Base-by-base conservation (phyloP, 257 asterid genomes). In the Salvia hispanica region DNA sequence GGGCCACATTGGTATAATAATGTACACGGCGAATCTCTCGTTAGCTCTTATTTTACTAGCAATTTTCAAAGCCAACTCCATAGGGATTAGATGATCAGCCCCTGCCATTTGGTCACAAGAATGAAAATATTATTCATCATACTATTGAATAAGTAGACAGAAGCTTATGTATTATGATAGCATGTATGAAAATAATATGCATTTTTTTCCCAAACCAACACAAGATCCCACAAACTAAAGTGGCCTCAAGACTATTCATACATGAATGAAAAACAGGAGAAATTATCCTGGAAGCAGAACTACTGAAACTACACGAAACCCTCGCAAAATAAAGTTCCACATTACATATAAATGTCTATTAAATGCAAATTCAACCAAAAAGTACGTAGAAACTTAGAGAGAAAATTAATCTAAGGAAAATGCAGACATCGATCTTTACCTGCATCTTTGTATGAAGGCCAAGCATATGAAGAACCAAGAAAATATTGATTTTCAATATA, bases 1-100 rank as follows among this genome's bases (percentile, higher is more conserved):
- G 15, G 97, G 96, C 97, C 97, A 91, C 97, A 91, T 83, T 59
- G 97, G 97, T 72, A 91, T 1, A 40, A 91, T 81, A 68, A 91
- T 72, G 73, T 88, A 91, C 37, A 88, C 93, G 7, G 93, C 77
- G 84, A 91, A 91, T 72, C 91, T 83, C 76, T 91, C 94, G 34
- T 81, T 77, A 28, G 88, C 90, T 82, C 87, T 81, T 61, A 91
- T 91, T 80, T 91, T 91, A 74, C 92, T 84, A 36, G 86, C 82
- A 72, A 88, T 84, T 79, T 88, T 88, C 82, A 84, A 56, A 9
- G 87, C 80, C 80, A 91, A 79, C 78, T 88, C 97, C 91, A 86
- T 80, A 39, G 95, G 96, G 58, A 91, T 86, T 52, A 74, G 86
- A 85, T 91, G 91, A 78, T 91, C 97, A 78, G 96, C 97, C 62